phyloP scores from a whole-genome alignment of 1,139 yeast genomes.

The Pneumocystis sp. region DNA sequence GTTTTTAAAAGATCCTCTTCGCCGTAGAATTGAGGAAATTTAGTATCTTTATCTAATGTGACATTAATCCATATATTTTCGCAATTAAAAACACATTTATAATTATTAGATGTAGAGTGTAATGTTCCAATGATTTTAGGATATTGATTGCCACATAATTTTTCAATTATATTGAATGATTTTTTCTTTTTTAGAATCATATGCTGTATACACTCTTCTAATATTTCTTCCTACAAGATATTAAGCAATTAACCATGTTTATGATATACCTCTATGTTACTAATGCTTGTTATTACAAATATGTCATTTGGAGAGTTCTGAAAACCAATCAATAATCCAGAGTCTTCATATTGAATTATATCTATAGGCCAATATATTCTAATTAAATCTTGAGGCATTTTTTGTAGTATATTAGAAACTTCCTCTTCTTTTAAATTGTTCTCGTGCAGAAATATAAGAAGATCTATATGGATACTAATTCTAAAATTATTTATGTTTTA shows the following conservation, averaged over 20 bases:
- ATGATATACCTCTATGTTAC: slow-evolving; percentile 5
- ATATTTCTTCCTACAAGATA: slow-evolving; percentile 5
- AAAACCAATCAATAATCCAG: slow-evolving; percentile 17
- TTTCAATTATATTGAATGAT: slow-evolving; percentile 5
- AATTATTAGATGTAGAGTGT: not conserved
- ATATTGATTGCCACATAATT: slow-evolving; percentile 6
- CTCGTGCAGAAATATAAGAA: slow-evolving; percentile 16
- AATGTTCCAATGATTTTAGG: slow-evolving; percentile 11
- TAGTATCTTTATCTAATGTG: slow-evolving; percentile 1
- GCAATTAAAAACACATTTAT: slow-evolving; percentile 2
- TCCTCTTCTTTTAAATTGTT: slow-evolving; percentile 19
- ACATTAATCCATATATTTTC: slow-evolving; percentile 4
- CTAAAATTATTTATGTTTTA: not conserved
- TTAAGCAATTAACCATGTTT: not conserved
- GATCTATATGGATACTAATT: not conserved
- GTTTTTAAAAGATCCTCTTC: slow-evolving; percentile 10
- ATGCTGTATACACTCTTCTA: slow-evolving; percentile 6
- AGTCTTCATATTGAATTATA: slow-evolving; percentile 4
- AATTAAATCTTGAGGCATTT: slow-evolving; percentile 4
- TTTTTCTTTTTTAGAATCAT: slow-evolving; percentile 7
- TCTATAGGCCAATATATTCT: slow-evolving; percentile 19
- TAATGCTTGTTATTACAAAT: slow-evolving; percentile 13
- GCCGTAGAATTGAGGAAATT: slow-evolving; percentile 8
- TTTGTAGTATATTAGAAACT: slow-evolving; percentile 14
- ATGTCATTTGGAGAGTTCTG: slow-evolving; percentile 15